These are phyloP conservation scores for Scleroderma citrinum DNA, from an alignment of 768 basidiomycete genomes.

Conservation along the genomic window DNA sequence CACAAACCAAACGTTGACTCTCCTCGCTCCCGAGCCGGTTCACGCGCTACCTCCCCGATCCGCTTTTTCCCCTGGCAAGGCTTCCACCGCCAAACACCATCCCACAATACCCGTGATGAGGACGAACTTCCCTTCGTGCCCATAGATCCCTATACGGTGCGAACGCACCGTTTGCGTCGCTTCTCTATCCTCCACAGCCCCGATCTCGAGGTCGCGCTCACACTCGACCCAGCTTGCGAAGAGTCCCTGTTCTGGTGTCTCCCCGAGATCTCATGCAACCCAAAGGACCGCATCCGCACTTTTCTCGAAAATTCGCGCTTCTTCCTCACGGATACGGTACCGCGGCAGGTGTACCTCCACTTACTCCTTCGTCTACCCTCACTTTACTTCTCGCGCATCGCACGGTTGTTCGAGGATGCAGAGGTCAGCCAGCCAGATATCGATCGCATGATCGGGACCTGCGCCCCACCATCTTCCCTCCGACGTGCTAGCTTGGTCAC, in stretches of 20 bases:
- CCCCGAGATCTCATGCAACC: constrained; percentile 10
- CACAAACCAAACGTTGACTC: constrained; percentile 23
- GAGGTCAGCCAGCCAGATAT: constrained; percentile 74
- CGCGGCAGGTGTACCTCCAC: constrained; percentile 39
- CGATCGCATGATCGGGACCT: constrained; percentile 39
- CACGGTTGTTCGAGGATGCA: constrained; percentile 70
- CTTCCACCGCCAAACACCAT: constrained; percentile 36
- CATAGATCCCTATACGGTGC: constrained; percentile 45
- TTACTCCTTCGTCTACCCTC: constrained; percentile 65
- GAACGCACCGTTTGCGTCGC: constrained; percentile 11
- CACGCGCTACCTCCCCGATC: constrained; percentile 49
- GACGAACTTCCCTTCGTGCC: constrained; percentile 54
- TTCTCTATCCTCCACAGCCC: constrained; percentile 16
- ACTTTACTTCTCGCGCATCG: constrained; percentile 74
- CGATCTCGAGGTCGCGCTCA: constrained; percentile 12
- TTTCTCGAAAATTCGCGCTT: constrained; percentile 17
- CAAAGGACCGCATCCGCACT: constrained; percentile 9
- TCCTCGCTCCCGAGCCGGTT: constrained; percentile 31
- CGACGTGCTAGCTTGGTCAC: constrained; percentile 6
- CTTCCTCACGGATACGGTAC: constrained; percentile 32
- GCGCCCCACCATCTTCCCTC: constrained; percentile 14
- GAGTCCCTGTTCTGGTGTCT: constrained; percentile 20
- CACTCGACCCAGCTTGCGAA: constrained; percentile 18
- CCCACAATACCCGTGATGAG: constrained; percentile 20
- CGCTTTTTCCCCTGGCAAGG: constrained; percentile 51